Conservation (phyloP, 1,284 basidiomycete genomes). For the Malassezia caprae region DNA sequence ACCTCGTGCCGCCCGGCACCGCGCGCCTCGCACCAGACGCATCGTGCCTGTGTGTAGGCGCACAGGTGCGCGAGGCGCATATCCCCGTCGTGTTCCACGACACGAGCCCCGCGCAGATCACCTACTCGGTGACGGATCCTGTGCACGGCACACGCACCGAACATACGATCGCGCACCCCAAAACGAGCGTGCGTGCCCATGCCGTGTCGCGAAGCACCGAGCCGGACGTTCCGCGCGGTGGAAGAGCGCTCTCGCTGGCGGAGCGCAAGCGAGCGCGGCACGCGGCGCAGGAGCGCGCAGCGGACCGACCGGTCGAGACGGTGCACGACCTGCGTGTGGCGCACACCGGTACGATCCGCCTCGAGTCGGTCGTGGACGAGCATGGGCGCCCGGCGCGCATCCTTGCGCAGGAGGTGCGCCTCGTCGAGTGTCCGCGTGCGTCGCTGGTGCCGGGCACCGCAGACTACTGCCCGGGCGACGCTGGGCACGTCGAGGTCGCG, state of each 20-base stretch:
- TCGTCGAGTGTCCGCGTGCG: constrained; percentile 40
- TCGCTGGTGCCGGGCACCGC: constrained; percentile 19
- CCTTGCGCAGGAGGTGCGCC: constrained; percentile 24
- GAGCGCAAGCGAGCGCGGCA: constrained; percentile 12
- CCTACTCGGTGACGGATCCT: constrained; percentile 67
- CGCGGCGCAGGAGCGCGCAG: constrained; percentile 2
- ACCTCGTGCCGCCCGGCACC: constrained; percentile 69
- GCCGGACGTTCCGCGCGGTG: constrained; percentile 14
- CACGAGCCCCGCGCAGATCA: constrained; percentile 64
- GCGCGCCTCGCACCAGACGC: constrained; percentile 63
- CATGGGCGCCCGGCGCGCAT: constrained; percentile 34
- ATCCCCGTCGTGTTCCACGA: constrained; percentile 82
- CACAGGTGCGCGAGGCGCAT: constrained; percentile 56
- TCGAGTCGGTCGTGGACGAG: constrained; percentile 39
- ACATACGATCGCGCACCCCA: constrained; percentile 54
- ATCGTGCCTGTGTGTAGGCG: constrained; percentile 57
- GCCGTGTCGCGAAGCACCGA: background rate
- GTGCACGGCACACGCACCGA: constrained; percentile 54
- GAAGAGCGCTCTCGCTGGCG: constrained; percentile 1
- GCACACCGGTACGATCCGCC: constrained; percentile 29
- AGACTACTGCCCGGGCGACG: constrained; percentile 36
- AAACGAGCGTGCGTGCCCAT: background rate
- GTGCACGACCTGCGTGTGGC: constrained; percentile 34
- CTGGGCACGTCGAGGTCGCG: constrained; percentile 26
- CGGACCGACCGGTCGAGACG: background rate